phyloP scores from a whole-genome alignment of 2,329 filamentous ascomycete species.

The Microcyclospora tardicrescens region DNA sequence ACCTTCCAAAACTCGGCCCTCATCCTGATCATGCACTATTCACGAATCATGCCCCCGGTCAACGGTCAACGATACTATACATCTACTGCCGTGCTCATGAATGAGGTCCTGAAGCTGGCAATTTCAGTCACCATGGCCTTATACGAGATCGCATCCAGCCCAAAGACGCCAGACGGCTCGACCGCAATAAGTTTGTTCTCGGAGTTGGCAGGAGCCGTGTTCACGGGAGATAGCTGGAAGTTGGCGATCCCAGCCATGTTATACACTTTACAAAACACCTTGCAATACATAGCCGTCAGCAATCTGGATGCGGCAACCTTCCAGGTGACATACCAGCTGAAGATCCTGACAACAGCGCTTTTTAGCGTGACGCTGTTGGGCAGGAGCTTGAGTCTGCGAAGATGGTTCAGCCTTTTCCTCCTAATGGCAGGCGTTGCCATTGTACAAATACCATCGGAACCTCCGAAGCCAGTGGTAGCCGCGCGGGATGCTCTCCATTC shows the following conservation, averaged over 20 bases:
- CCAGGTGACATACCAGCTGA: slow-evolving; percentile 85
- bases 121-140: slow-evolving; percentile 78
- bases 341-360: slow-evolving; percentile 80
- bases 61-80: slow-evolving; percentile 82
- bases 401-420: slow-evolving; percentile 69
- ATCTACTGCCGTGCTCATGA: slow-evolving; percentile 86
- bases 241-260: slow-evolving; percentile 75
- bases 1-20: slow-evolving; percentile 69
- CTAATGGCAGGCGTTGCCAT: slow-evolving; percentile 73
- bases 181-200: slow-evolving; percentile 46
- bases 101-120: slow-evolving; percentile 80
- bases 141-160: slow-evolving; percentile 71
- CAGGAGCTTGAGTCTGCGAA: slow-evolving; percentile 54
- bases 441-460: slow-evolving; percentile 59
- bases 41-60: slow-evolving; percentile 74
- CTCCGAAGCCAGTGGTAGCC: slow-evolving; percentile 40
- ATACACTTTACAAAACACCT: slow-evolving; percentile 84
- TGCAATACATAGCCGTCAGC: slow-evolving; percentile 83
- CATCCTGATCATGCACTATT: slow-evolving; percentile 85
- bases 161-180: slow-evolving; percentile 65
- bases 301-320: slow-evolving; percentile 89
- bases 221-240: slow-evolving; percentile 89
- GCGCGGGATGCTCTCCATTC: slow-evolving; percentile 50
- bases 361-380: slow-evolving; percentile 72
- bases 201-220: slow-evolving; percentile 67